phyloP scores from a whole-genome alignment of 305 asterid species.

The Striga hermonthica region DNA sequence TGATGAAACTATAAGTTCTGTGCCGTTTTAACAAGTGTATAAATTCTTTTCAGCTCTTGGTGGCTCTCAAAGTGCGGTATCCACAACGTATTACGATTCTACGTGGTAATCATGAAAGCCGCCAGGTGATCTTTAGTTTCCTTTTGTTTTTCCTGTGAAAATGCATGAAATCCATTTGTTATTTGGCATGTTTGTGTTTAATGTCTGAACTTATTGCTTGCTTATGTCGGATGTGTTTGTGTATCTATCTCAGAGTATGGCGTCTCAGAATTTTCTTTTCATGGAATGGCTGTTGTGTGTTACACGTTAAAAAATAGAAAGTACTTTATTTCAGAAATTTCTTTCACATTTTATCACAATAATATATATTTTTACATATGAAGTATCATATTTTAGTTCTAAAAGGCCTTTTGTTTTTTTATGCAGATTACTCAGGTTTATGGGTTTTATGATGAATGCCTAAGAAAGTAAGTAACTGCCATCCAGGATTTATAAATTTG shows the following conservation, averaged over 20 bases:
- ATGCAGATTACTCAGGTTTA: conserved; percentile 61
- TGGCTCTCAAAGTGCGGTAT: conserved; percentile 48
- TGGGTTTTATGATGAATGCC: conserved; percentile 65
- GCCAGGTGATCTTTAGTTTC: conserved; percentile 36
- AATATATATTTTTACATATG: neutral
- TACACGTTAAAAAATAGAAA: no score
- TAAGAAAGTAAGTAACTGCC: conserved; percentile 45
- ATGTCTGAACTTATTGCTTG: neutral
- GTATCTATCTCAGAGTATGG: neutral
- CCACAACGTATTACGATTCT: conserved; percentile 45
- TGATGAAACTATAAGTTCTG: neutral
- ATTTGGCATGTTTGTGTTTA: neutral
- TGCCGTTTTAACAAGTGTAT: neutral
- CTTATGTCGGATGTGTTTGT: neutral
- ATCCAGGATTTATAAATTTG: neutral
- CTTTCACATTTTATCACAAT: conserved; percentile 3
- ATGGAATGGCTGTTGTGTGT: no score
- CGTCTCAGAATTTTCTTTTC: neutral
- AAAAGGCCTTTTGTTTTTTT: neutral
- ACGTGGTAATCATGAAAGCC: conserved; percentile 50
- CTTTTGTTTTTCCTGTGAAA: neutral
- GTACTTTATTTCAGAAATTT: conserved; percentile 16
- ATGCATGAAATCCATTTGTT: conserved; percentile 6
- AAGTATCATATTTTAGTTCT: conserved; percentile 11
- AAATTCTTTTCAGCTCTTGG: conserved; percentile 39